Conservation (phyloP, 2,329 filamentous ascomycete species). For the Arthrobotrys pseudoclavata region DNA sequence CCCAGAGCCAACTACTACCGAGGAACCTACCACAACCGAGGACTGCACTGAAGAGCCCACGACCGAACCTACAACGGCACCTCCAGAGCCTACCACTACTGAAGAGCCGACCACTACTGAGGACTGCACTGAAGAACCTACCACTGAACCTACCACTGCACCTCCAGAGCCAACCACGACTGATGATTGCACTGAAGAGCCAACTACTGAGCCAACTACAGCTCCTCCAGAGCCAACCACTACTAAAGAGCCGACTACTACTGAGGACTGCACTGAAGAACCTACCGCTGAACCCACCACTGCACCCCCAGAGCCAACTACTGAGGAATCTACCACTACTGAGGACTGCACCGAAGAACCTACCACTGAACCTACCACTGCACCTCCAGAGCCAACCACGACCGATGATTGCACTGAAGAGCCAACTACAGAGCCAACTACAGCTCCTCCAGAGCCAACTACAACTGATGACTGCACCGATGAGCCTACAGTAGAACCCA, state of each 20-base stretch:
- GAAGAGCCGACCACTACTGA: constrained; percentile 37
- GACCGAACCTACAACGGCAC: constrained; percentile 13
- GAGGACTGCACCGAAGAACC: constrained; percentile 50
- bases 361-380: constrained; percentile 27
- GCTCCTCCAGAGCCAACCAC: constrained; percentile 25
- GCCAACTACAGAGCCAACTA: constrained; percentile 28
- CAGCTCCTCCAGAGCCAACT: constrained; percentile 14
- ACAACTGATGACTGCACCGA: constrained; percentile 53
- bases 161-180: constrained; percentile 22
- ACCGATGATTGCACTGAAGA: constrained; percentile 48
- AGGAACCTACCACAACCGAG: constrained; percentile 34
- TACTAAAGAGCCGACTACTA: constrained; percentile 25
- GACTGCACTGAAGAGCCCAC: constrained; percentile 51
- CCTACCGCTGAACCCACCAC: neutral
- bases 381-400: constrained; percentile 32
- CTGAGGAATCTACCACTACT: constrained; percentile 25
- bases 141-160: constrained; percentile 25
- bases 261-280: constrained; percentile 54
- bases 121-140: constrained; percentile 50
- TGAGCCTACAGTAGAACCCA: constrained; percentile 29
- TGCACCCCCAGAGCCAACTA: neutral
- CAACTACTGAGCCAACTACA: constrained; percentile 31
- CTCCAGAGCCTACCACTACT: too few species aligned
- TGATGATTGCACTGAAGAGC: constrained; percentile 50
- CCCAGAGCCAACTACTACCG: too few species aligned